Percentiles rank a stretch among this genome's conserved stretches.
phyloP scores from a whole-genome alignment of 2,329 filamentous ascomycete genomes.

The Aaosphaeria pasadenensis region DNA sequence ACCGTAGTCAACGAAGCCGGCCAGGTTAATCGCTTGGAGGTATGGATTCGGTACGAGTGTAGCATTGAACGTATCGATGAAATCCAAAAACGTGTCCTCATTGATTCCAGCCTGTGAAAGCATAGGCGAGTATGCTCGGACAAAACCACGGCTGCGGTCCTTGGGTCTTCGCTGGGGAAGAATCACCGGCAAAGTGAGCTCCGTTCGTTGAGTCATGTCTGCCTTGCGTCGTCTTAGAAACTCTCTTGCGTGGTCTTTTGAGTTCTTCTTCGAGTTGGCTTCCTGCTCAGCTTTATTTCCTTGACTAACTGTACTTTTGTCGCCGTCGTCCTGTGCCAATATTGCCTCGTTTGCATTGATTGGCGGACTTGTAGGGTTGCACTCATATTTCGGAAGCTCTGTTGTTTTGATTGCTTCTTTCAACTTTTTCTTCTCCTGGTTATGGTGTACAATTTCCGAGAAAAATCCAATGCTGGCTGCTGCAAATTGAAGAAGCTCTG shows the following conservation, averaged over 20 bases:
- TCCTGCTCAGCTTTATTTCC: neutral
- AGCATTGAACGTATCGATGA: conserved; percentile 42
- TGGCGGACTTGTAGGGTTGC: neutral
- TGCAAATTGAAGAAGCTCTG: conserved; percentile 8
- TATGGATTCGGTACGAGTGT: conserved; percentile 1
- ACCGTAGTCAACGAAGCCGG: conserved; percentile 1
- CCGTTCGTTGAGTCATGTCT: neutral
- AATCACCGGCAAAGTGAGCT: conserved; percentile 40
- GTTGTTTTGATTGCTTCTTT: neutral
- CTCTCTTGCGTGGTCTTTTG: neutral
- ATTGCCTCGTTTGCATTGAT: neutral
- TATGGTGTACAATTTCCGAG: neutral
- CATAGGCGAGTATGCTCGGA: conserved; percentile 51
- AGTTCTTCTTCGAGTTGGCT: neutral
- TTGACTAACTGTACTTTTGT: neutral
- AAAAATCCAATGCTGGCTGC: conserved; percentile 1
- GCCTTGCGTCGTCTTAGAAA: neutral
- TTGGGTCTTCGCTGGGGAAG: conserved; percentile 52
- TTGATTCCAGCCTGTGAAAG: conserved; percentile 48
- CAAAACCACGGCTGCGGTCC: conserved; percentile 48
- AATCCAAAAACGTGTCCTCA: conserved; percentile 49
- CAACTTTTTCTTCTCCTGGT: conserved; percentile 2
- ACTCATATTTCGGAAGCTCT: neutral
- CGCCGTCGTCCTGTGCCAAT: neutral
- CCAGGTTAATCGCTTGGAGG: conserved; percentile 2